Evolutionary conservation across 2,329 filamentous ascomycete species (phyloP).

Genomic region (Tothia fuscella): DNA sequence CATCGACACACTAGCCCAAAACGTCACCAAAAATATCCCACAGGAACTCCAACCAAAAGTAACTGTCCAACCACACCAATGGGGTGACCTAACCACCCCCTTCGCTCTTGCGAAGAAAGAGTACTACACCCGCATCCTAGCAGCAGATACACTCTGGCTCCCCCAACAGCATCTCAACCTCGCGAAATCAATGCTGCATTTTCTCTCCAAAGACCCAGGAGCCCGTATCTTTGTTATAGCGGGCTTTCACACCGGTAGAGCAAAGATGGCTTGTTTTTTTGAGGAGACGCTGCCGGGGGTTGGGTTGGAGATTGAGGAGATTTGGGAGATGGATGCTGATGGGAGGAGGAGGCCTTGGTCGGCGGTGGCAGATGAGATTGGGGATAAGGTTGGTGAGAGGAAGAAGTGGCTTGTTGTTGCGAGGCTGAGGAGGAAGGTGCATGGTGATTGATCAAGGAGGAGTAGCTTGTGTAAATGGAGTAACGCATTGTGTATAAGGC

Average conservation of each 20-base stretch:
- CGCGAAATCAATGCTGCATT: conserved; percentile 48
- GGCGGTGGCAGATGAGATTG: conserved; percentile 36
- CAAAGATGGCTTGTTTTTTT: conserved; percentile 56
- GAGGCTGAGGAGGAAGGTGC: conserved; percentile 15
- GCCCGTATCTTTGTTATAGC: conserved; percentile 54
- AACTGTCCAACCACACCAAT: conserved; percentile 48
- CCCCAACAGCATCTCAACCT: conserved; percentile 58
- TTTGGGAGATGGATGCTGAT: conserved; percentile 58
- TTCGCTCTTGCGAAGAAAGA: conserved; percentile 28
- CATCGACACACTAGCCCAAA: conserved; percentile 45
- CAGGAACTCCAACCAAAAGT: conserved; percentile 25
- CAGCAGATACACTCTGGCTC: conserved; percentile 68
- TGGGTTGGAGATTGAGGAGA: conserved; percentile 46
- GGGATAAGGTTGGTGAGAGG: conserved; percentile 50
- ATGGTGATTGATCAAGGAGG: too few relatives aligned
- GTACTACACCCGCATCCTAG: conserved; percentile 50
- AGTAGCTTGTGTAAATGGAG: too few relatives aligned
- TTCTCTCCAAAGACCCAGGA: conserved; percentile 35
- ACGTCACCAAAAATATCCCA: conserved; percentile 43
- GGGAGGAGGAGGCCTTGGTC: conserved; percentile 51
- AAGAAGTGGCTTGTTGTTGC: conserved; percentile 62
- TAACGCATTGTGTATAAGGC: too few relatives aligned
- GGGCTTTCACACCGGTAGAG: conserved; percentile 60
- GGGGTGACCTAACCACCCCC: conserved; percentile 42
- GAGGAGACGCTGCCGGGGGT: conserved; percentile 37